Percentiles rank a stretch among this genome's conserved stretches.
Conservation (phyloP, 1,139 yeast species). For the Entelexis paramagnoliae region DNA sequence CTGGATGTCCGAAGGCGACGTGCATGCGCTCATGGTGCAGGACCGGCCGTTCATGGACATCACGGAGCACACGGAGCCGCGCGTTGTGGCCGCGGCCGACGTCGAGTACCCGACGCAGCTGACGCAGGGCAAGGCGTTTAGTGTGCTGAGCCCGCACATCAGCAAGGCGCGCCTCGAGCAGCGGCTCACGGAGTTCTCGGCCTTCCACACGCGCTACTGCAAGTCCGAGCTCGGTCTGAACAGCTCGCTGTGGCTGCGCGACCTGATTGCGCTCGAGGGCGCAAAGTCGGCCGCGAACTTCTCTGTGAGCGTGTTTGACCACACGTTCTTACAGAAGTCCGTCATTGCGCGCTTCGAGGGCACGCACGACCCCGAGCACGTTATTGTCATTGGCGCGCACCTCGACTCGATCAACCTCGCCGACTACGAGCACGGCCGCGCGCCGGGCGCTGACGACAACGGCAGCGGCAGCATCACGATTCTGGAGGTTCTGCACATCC, state of each 20-base stretch:
- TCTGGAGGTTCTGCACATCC: conserved; percentile 60
- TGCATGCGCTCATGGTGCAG: conserved; percentile 4
- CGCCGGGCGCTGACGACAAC: conserved; percentile 96
- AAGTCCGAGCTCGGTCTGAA: conserved; percentile 58
- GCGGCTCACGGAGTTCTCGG: conserved; percentile 46
- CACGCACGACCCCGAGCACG: conserved; percentile 31
- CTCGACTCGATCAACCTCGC: conserved; percentile 72
- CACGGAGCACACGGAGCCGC: not conserved
- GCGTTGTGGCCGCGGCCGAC: not conserved
- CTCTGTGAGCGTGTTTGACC: conserved; percentile 37
- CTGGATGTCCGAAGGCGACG: not conserved
- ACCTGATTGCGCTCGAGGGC: conserved; percentile 32
- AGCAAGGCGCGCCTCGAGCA: not conserved
- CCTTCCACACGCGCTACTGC: conserved; percentile 69
- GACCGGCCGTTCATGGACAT: conserved; percentile 12
- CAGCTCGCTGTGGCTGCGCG: conserved; percentile 61
- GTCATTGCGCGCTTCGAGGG: conserved; percentile 37
- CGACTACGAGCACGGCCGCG: conserved; percentile 54
- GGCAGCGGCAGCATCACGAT: conserved; percentile 79
- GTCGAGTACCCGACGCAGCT: conserved; percentile 2
- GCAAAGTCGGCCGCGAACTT: conserved; percentile 25
- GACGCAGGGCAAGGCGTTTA: conserved; percentile 4
- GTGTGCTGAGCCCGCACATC: conserved; percentile 2
- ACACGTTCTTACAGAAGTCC: conserved; percentile 50
- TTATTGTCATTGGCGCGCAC: conserved; percentile 77